phyloP scores from a whole-genome alignment of 192 early-diverging fungal genomes.

The Lobosporangium transversale region DNA sequence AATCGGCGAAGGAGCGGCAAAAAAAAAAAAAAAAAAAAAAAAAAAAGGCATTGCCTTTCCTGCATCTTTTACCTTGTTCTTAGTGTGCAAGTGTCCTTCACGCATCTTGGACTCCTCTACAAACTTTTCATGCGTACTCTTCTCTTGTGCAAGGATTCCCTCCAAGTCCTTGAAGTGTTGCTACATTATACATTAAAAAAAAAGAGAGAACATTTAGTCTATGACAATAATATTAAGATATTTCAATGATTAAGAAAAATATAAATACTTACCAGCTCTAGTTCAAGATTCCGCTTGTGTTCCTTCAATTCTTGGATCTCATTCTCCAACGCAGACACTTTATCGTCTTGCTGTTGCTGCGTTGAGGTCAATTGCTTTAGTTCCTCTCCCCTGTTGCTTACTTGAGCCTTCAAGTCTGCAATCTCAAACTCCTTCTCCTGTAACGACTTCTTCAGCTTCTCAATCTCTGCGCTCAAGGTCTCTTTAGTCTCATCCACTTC shows the following conservation, averaged over 20 bases:
- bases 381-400: slow-evolving; percentile 7
- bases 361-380: slow-evolving; percentile 21
- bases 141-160: slow-evolving; percentile 42
- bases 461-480: slow-evolving; percentile 28
- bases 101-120: slow-evolving; percentile 74
- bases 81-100: slow-evolving; percentile 72
- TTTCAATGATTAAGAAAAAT: neutral
- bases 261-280: slow-evolving; percentile 23
- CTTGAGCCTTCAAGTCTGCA: slow-evolving; percentile 20
- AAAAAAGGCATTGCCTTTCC: neutral
- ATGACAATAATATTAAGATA: neutral
- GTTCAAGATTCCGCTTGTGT: slow-evolving; percentile 30
- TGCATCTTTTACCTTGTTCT: slow-evolving; percentile 71
- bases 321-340: slow-evolving; percentile 34
- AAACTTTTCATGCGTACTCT: slow-evolving; percentile 61
- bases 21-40: neutral
- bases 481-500: slow-evolving; percentile 42
- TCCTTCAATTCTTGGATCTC: slow-evolving; percentile 36
- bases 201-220: slow-evolving; percentile 1
- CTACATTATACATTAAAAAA: slow-evolving; percentile 28
- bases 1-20: neutral
- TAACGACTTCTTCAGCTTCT: slow-evolving; percentile 22
- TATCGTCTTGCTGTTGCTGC: slow-evolving; percentile 20
- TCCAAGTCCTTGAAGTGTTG: slow-evolving; percentile 60
- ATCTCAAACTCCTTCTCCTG: slow-evolving; percentile 32